Conservation (phyloP, 805 yeast species). For the Ogataea henricii region DNA sequence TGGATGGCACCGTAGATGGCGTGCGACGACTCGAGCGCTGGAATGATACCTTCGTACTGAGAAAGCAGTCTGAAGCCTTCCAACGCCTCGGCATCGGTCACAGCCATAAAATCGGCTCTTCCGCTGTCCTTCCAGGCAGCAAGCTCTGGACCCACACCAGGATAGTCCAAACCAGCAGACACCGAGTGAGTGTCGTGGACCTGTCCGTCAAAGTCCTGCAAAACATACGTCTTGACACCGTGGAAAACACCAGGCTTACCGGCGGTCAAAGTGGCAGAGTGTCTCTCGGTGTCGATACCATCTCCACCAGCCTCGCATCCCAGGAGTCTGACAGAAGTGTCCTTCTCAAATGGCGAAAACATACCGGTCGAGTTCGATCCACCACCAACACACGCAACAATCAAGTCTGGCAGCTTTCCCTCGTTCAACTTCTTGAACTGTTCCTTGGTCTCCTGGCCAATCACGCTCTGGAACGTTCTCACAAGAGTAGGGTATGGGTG, state of each 20-base stretch:
- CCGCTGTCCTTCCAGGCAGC: slow-evolving; percentile 95
- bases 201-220: slow-evolving; percentile 93
- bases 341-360: slow-evolving; percentile 91
- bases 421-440: slow-evolving; percentile 79
- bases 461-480: slow-evolving; percentile 96
- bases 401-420: slow-evolving; percentile 87
- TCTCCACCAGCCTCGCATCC: slow-evolving; percentile 99
- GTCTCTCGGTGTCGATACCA: slow-evolving; percentile 85
- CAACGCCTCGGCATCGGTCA: slow-evolving; percentile 93
- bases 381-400: slow-evolving; percentile 99
- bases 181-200: slow-evolving; percentile 97
- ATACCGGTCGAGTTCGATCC: slow-evolving; percentile 97
- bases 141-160: slow-evolving; percentile 99
- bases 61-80: slow-evolving; percentile 86
- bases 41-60: slow-evolving; percentile 96
- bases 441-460: slow-evolving; percentile 91
- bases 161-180: slow-evolving; percentile 97
- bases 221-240: slow-evolving; percentile 92
- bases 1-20: slow-evolving; percentile 91
- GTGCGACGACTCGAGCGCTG: slow-evolving; percentile 97
- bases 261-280: slow-evolving; percentile 92
- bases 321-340: slow-evolving; percentile 69
- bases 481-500: slow-evolving; percentile 98
- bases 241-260: slow-evolving; percentile 98
- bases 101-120: slow-evolving; percentile 87